phyloP scores from a whole-genome alignment of 2,329 filamentous ascomycete species.

The Cladosporium austrohemisphaericum region DNA sequence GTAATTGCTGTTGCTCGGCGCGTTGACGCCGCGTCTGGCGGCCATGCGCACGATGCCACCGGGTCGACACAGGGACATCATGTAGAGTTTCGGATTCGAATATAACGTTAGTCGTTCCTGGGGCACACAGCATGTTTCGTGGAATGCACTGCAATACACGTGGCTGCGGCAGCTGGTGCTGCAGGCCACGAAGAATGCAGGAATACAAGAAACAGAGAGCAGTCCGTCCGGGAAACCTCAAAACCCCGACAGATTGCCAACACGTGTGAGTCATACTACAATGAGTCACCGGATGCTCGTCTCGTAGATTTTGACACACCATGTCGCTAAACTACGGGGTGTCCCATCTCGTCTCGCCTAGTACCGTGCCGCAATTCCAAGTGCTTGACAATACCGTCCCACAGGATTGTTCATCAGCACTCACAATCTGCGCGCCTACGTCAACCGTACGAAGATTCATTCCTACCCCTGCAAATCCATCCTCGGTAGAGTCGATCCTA shows the following conservation, averaged over 20 bases:
- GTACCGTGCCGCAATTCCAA: not conserved
- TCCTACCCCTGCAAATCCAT: not conserved
- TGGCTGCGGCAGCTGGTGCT: not conserved
- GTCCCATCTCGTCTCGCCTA: not conserved
- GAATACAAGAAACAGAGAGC: not conserved
- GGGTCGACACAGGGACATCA: not conserved
- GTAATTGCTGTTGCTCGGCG: not conserved
- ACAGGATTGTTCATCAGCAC: not conserved
- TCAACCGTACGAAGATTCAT: not conserved
- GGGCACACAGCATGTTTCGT: not conserved
- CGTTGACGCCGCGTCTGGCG: conserved; percentile 2
- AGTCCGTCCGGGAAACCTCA: not conserved
- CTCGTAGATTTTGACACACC: not conserved
- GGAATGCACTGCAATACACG: not conserved
- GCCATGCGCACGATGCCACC: not conserved
- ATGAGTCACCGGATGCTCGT: not conserved
- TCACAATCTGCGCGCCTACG: not conserved
- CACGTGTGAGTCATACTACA: not conserved
- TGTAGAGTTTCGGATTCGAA: too few relatives aligned
- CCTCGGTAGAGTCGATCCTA: not conserved
- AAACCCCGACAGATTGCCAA: not conserved
- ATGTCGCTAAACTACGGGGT: not conserved
- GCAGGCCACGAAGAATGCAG: not conserved
- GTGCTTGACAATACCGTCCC: not conserved
- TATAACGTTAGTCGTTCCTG: too few relatives aligned